Percentiles rank a stretch among this genome's conserved stretches.
phyloP scores from a whole-genome alignment of 495 filamentous ascomycete genomes.

The Bacidia gigantensis region DNA sequence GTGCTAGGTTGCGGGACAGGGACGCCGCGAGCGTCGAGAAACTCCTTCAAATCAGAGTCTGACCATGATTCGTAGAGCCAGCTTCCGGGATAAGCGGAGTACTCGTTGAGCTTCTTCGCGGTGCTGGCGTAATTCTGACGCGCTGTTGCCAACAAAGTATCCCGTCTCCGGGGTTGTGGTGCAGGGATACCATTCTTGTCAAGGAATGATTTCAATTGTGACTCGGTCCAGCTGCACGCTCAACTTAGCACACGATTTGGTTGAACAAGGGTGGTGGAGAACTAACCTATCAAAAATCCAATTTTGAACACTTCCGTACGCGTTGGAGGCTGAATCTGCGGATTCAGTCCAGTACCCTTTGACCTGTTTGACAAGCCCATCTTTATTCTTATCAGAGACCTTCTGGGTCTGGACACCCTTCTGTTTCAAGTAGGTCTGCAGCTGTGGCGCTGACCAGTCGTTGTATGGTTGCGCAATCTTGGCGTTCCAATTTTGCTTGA shows the following conservation, averaged over 20 bases:
- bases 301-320: slow-evolving; percentile 59
- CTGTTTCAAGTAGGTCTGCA: slow-evolving; percentile 47
- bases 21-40: slow-evolving; percentile 80
- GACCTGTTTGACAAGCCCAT: slow-evolving; percentile 51
- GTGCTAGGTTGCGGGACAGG: slow-evolving; percentile 74
- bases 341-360: slow-evolving; percentile 61
- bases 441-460: slow-evolving; percentile 52
- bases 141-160: slow-evolving; percentile 60
- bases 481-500: slow-evolving; percentile 77
- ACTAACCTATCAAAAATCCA: slow-evolving; percentile 84
- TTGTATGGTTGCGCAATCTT: slow-evolving; percentile 55
- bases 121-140: slow-evolving; percentile 70
- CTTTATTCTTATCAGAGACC: slow-evolving; percentile 46
- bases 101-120: slow-evolving; percentile 74
- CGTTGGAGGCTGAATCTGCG: slow-evolving; percentile 54
- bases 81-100: slow-evolving; percentile 75
- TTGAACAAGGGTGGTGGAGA: background rate
- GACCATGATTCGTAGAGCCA: slow-evolving; percentile 90
- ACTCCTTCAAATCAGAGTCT: slow-evolving; percentile 61
- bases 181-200: slow-evolving; percentile 77
- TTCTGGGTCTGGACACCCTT: slow-evolving; percentile 57
- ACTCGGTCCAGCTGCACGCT: slow-evolving; percentile 56
- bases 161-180: slow-evolving; percentile 75
- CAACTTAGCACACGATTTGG: slow-evolving; percentile 12
- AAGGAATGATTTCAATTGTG: slow-evolving; percentile 81